Percentiles rank a stretch among this genome's conserved stretches.
Evolutionary conservation across 2,329 filamentous ascomycete genomes (phyloP).

Genomic region (Metarhizium rileyi): DNA sequence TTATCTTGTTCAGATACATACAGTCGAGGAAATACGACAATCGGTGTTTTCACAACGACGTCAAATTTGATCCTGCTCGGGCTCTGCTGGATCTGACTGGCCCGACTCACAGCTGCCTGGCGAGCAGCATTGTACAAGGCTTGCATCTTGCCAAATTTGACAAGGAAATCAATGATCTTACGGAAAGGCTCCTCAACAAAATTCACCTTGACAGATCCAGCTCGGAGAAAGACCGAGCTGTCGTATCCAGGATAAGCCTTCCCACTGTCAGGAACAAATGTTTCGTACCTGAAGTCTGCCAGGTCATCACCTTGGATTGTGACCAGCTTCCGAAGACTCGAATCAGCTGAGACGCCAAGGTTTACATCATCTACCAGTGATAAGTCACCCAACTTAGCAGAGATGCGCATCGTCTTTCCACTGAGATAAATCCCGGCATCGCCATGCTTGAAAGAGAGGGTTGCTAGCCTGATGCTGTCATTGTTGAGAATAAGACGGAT

Average conservation of each 20-base stretch:
- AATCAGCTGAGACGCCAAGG: conserved; percentile 72
- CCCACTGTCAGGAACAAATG: conserved; percentile 64
- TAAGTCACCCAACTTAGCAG: conserved; percentile 76
- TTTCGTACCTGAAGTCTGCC: conserved; percentile 95
- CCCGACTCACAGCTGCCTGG: conserved; percentile 87
- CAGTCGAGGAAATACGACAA: conserved; percentile 83
- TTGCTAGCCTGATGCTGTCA: conserved; percentile 89
- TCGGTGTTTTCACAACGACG: conserved; percentile 85
- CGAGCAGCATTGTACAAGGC: conserved; percentile 95
- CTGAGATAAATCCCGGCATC: conserved; percentile 84
- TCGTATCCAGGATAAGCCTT: conserved; percentile 88
- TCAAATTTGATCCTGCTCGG: conserved; percentile 90
- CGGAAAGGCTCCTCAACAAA: conserved; percentile 96
- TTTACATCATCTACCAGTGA: conserved; percentile 91
- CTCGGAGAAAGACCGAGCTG: conserved; percentile 79
- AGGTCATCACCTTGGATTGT: conserved; percentile 94
- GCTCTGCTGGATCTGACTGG: conserved; percentile 84
- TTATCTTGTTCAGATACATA: conserved; percentile 59
- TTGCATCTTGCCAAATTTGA: conserved; percentile 99
- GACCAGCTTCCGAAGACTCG: conserved; percentile 74
- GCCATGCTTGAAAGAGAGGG: conserved; percentile 82
- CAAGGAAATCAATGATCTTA: conserved; percentile 94
- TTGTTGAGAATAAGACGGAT: conserved; percentile 95
- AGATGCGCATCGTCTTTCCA: conserved; percentile 78
- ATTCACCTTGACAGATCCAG: conserved; percentile 92